phyloP scores from a whole-genome alignment of 805 yeast genomes.

The Yarrowia keelungensis region DNA sequence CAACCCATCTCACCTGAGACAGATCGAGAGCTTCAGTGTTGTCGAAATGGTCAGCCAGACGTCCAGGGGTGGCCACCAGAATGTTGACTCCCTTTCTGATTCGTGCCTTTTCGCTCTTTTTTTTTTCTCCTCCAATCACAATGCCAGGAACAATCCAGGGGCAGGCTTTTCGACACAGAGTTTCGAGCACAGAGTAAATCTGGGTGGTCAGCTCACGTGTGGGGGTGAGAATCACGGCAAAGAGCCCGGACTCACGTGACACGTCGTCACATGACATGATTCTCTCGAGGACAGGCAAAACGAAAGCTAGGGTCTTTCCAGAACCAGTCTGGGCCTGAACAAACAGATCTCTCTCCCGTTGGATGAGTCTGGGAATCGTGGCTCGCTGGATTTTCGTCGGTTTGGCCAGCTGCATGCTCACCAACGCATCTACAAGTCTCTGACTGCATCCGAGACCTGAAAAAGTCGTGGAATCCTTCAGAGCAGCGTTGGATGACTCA shows the following conservation, averaged over 20 bases:
- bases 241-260: slow-evolving; percentile 76
- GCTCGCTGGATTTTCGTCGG: slow-evolving; percentile 91
- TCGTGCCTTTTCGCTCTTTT: slow-evolving; percentile 95
- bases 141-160: slow-evolving; percentile 93
- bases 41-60: slow-evolving; percentile 92
- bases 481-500: slow-evolving; percentile 84
- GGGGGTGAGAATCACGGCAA: slow-evolving; percentile 88
- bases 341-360: slow-evolving; percentile 67
- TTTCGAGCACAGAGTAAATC: slow-evolving; percentile 80
- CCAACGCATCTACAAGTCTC: slow-evolving; percentile 61
- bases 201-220: slow-evolving; percentile 95
- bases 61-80: slow-evolving; percentile 97
- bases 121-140: slow-evolving; percentile 98
- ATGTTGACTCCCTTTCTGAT: slow-evolving; percentile 94
- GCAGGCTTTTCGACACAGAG: slow-evolving; percentile 65
- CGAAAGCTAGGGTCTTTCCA: slow-evolving; percentile 91
- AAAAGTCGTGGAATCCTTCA: slow-evolving; percentile 72
- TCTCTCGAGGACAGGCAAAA: slow-evolving; percentile 79
- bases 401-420: slow-evolving; percentile 55
- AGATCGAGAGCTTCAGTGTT: slow-evolving; percentile 80
- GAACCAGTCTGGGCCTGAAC: slow-evolving; percentile 98
- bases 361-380: slow-evolving; percentile 69
- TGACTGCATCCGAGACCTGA: slow-evolving; percentile 71
- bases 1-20: slow-evolving; percentile 80
- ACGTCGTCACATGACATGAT: slow-evolving; percentile 62